A percentile compares a stretch with the other conserved stretches of the same genome.
Conservation (phyloP, 2,329 filamentous ascomycete species). For the Fusarium paranaense region DNA sequence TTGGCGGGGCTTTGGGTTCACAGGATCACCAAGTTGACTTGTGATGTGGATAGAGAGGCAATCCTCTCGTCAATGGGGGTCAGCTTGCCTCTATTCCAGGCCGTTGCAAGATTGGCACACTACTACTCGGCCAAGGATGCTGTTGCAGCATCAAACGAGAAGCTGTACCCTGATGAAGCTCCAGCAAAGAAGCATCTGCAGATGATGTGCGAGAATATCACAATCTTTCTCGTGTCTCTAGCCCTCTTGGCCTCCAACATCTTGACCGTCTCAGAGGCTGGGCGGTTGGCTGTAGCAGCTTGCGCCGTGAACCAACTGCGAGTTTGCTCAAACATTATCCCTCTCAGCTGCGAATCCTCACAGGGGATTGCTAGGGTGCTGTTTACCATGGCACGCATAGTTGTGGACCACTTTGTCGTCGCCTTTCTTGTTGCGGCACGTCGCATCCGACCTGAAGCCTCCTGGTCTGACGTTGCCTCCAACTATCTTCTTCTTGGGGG, state of each 20-base stretch:
- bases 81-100: constrained; percentile 33
- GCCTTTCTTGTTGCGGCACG: neutral
- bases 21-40: neutral
- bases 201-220: constrained; percentile 11
- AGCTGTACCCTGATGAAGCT: neutral
- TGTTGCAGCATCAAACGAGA: constrained; percentile 6
- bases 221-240: constrained; percentile 16
- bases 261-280: constrained; percentile 21
- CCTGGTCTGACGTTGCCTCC: neutral
- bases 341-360: neutral
- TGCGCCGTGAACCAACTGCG: constrained; percentile 26
- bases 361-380: neutral
- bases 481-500: constrained; percentile 19
- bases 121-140: constrained; percentile 30
- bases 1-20: constrained; percentile 3
- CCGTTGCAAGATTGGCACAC: constrained; percentile 30
- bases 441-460: neutral
- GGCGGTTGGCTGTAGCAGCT: constrained; percentile 25
- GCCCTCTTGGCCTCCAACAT: neutral
- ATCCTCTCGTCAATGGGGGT: constrained; percentile 30
- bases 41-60: neutral
- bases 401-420: constrained; percentile 6
- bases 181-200: constrained; percentile 13
- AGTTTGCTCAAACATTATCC: neutral
- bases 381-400: constrained; percentile 1